These are phyloP conservation scores for Fusarium sororula DNA, from an alignment of 2,329 filamentous ascomycete species.

Conservation along the genomic window DNA sequence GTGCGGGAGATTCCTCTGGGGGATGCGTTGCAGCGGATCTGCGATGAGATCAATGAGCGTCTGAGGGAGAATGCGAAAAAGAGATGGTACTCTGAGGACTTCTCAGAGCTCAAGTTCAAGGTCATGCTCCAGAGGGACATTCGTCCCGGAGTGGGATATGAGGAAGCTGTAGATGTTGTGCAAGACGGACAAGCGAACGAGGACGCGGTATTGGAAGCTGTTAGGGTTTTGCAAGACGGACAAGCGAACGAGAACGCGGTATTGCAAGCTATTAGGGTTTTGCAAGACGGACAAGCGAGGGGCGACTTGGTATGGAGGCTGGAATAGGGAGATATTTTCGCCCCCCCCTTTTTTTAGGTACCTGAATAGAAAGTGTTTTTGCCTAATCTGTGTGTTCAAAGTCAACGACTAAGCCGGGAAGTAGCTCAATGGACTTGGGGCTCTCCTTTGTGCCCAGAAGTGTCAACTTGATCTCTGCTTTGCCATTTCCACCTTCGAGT, in stretches of 20 bases:
- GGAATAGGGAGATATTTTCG: not conserved
- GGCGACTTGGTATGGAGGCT: too few relatives aligned
- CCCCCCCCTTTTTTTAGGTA: not conserved
- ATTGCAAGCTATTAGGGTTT: not conserved
- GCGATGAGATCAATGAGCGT: not conserved
- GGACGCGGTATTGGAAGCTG: not conserved
- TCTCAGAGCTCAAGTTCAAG: not conserved
- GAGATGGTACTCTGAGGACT: constrained; percentile 6
- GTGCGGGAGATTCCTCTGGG: not conserved
- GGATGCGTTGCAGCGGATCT: not conserved
- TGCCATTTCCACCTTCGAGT: not conserved
- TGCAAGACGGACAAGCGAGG: too few relatives aligned
- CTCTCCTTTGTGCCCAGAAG: constrained; percentile 36
- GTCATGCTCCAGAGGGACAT: not conserved
- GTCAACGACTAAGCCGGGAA: constrained; percentile 35
- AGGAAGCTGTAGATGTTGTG: not conserved
- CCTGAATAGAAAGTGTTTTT: not conserved
- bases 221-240: too few relatives aligned
- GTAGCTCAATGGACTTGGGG: constrained; percentile 33
- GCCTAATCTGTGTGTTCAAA: constrained; percentile 26
- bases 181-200: not conserved
- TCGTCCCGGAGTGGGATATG: not conserved
- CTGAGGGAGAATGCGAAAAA: not conserved
- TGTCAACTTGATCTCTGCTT: constrained; percentile 33
- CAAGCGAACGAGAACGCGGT: not conserved